These are phyloP conservation scores for Apiotrichum porosum DNA, from an alignment of 1,284 basidiomycete genomes.

Conservation along the genomic window DNA sequence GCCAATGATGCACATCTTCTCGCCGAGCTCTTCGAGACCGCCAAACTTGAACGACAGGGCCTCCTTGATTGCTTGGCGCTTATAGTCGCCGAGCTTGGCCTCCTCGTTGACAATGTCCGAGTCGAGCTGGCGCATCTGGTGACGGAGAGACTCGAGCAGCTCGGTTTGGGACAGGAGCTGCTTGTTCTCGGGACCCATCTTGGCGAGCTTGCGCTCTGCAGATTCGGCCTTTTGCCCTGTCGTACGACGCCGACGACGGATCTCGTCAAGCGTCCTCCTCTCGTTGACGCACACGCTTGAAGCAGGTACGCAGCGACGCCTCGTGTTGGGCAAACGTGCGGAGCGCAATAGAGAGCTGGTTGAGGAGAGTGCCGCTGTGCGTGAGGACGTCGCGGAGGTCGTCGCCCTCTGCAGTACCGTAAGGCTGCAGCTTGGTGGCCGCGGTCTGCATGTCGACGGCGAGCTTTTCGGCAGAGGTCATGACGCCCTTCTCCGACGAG, in stretches of 20 bases:
- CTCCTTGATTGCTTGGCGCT: constrained; percentile 59
- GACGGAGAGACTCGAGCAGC: constrained; percentile 64
- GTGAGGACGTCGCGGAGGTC: constrained; percentile 72
- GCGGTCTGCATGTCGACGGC: constrained; percentile 67
- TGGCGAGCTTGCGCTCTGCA: constrained; percentile 84
- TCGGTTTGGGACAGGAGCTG: constrained; percentile 72
- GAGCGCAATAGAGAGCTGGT: constrained; percentile 66
- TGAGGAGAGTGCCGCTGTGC: constrained; percentile 66
- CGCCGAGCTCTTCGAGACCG: constrained; percentile 75
- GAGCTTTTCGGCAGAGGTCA: constrained; percentile 59
- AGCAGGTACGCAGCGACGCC: constrained; percentile 60
- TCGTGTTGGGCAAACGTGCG: constrained; percentile 70
- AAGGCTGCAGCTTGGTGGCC: constrained; percentile 66
- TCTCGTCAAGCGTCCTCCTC: constrained; percentile 78
- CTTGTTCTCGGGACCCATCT: constrained; percentile 90
- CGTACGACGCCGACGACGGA: constrained; percentile 64
- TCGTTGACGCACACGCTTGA: constrained; percentile 62
- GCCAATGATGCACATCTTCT: constrained; percentile 79
- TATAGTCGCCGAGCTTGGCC: constrained; percentile 76
- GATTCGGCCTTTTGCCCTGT: constrained; percentile 70
- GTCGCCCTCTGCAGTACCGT: constrained; percentile 81
- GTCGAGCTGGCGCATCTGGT: constrained; percentile 74
- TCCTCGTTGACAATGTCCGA: constrained; percentile 80
- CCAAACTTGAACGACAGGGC: constrained; percentile 85
- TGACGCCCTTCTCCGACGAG: constrained; percentile 75